These are phyloP conservation scores for Colletotrichum cereale DNA, from an alignment of 2,329 filamentous ascomycete genomes.

Conservation along the genomic window DNA sequence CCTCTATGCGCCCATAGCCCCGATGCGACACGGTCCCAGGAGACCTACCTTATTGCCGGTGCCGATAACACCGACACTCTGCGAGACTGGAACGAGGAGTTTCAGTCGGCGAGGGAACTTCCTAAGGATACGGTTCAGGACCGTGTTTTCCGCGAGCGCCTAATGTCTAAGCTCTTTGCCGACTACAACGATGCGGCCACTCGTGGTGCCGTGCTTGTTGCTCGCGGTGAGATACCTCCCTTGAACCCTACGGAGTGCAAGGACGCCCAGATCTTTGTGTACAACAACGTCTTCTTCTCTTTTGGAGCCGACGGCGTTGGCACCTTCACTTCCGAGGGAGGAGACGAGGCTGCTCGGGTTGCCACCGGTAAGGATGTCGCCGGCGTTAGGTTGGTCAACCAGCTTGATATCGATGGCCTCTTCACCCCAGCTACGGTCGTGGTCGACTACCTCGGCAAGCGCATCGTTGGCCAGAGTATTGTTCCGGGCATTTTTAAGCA, in stretches of 20 bases:
- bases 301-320: constrained; percentile 98
- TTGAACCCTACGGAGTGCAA: constrained; percentile 93
- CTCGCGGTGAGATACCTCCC: constrained; percentile 90
- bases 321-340: constrained; percentile 95
- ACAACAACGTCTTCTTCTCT: constrained; percentile 99
- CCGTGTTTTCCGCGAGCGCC: constrained; percentile 91
- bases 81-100: constrained; percentile 99
- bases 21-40: constrained; percentile 90
- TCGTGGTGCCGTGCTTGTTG: constrained; percentile 90
- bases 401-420: constrained; percentile 93
- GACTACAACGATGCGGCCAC: constrained; percentile 98
- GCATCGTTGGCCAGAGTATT: constrained; percentile 96
- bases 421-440: constrained; percentile 97
- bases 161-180: constrained; percentile 95
- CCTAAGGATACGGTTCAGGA: constrained; percentile 95
- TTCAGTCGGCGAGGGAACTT: constrained; percentile 95
- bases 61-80: constrained; percentile 95
- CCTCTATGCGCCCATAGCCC: constrained; percentile 78
- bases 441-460: constrained; percentile 96
- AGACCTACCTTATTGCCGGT: constrained; percentile 90
- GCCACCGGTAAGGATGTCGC: constrained; percentile 97
- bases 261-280: constrained; percentile 98
- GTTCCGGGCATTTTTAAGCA: constrained; percentile 99
- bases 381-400: constrained; percentile 94
- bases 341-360: constrained; percentile 94